Conservation (phyloP, 1,284 basidiomycete genomes). For the Sphaerobolus stellatus region DNA sequence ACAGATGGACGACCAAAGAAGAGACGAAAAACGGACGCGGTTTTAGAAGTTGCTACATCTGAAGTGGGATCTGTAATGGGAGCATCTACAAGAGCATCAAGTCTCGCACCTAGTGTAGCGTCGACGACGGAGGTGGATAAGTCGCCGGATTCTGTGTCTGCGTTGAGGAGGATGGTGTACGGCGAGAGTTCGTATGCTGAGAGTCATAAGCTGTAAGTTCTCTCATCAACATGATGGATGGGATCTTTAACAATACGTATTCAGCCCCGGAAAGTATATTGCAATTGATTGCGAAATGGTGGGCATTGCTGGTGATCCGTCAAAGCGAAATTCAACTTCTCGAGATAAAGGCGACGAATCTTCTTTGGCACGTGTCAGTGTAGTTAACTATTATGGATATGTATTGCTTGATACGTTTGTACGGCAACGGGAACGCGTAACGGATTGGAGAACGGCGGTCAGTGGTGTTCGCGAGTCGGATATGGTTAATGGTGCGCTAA, state of each 20-base stretch:
- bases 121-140: neutral
- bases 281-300: constrained; percentile 98
- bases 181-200: constrained; percentile 3
- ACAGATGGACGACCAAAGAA: constrained; percentile 7
- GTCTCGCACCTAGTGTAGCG: neutral
- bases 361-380: constrained; percentile 84
- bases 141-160: neutral
- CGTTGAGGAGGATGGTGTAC: constrained; percentile 1
- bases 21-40: constrained; percentile 5
- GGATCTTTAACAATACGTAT: neutral
- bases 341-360: constrained; percentile 62
- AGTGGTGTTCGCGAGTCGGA: constrained; percentile 84
- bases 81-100: neutral
- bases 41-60: constrained; percentile 1
- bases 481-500: constrained; percentile 60
- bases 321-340: neutral
- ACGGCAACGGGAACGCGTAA: constrained; percentile 82
- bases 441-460: constrained; percentile 91
- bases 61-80: neutral
- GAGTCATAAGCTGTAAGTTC: constrained; percentile 8
- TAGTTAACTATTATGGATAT: constrained; percentile 89
- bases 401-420: constrained; percentile 87
- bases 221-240: neutral
- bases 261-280: constrained; percentile 74
- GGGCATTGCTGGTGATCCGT: constrained; percentile 72